phyloP scores from a whole-genome alignment of 2,329 filamentous ascomycete species.

The Coniochaeta sp. region DNA sequence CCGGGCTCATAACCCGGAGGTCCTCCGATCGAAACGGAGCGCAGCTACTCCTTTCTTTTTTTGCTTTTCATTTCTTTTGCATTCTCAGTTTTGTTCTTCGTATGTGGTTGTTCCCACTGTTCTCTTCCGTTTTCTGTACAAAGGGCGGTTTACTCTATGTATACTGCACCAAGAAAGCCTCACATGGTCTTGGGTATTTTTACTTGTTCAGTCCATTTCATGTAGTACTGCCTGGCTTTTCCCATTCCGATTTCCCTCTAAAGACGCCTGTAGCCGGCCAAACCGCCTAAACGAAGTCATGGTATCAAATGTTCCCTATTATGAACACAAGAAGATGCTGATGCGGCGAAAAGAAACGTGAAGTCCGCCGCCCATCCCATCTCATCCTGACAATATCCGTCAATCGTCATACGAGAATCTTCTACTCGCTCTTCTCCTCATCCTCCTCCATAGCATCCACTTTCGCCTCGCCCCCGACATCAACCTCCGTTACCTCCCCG shows the following conservation, averaged over 20 bases:
- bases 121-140: too few species aligned
- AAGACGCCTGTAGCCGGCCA: constrained; percentile 10
- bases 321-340: constrained; percentile 1
- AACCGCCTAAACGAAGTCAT: constrained; percentile 8
- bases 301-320: constrained; percentile 10
- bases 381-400: neutral
- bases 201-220: too few species aligned
- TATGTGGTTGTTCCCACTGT: too few species aligned
- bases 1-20: constrained; percentile 2
- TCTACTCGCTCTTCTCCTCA: constrained; percentile 7
- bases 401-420: constrained; percentile 10
- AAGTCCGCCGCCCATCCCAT: neutral
- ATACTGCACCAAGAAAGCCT: neutral
- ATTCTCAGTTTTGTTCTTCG: neutral
- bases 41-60: constrained; percentile 1
- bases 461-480: constrained; percentile 18
- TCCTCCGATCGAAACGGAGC: constrained; percentile 2
- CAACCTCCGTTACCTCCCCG: constrained; percentile 52
- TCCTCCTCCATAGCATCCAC: constrained; percentile 14
- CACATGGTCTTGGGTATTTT: too few species aligned
- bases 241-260: constrained; percentile 15
- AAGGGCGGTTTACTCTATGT: too few species aligned
- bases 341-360: neutral
- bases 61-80: neutral
- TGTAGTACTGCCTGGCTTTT: constrained; percentile 12